Base-by-base conservation (phyloP, 345 rosid genomes). In the Gossypium anomalum region DNA sequence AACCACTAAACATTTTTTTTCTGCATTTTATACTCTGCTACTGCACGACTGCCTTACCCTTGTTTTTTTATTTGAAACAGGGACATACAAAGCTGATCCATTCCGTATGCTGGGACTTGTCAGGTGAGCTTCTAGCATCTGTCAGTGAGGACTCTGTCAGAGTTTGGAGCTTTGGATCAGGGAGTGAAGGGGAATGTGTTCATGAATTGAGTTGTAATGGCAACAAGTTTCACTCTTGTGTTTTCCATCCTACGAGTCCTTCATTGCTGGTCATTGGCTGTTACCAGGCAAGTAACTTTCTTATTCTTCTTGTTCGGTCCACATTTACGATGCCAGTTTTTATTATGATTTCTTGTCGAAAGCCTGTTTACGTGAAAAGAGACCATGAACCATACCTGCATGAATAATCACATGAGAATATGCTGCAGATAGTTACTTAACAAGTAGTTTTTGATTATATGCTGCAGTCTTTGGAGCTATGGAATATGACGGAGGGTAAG, bases 81-180 rank as follows among this genome's bases (percentile, higher is more conserved):
- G 97, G 97, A 49, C 97, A 93, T 74, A 82, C 86, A 10, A 95
- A 89, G 76, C 78, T 82, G 48, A 89, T 95, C 77, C 89, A 82
- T 75, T 95, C 95, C 1, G 88, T 95, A 14, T 92, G 97, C 82
- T 95, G 99, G 99, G 91, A 95, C 82, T 87, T 97, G 17, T 77
- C 86, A 1, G 99, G 99, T 15, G 97, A 95, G 67, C 83, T 81
- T 72, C 78, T 95, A 62, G 98, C 99, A 69, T 83, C 99, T 20
- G 97, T 88, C 13, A 93, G 99, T 62, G 99, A 95, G 86, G 97
- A 95, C 76, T 89, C 88, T 60, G 99, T 93, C 19, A 87, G 91
- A 85, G 97, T 95, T 27, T 95, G 99, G 99, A 78, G 91, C 14
- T 80, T 93, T 29, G 94, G 97, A 62, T 85, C 97, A n/a, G 97